Evolutionary conservation across 345 rosid genomes (phyloP).

Genomic region (Brassica napus): DNA sequence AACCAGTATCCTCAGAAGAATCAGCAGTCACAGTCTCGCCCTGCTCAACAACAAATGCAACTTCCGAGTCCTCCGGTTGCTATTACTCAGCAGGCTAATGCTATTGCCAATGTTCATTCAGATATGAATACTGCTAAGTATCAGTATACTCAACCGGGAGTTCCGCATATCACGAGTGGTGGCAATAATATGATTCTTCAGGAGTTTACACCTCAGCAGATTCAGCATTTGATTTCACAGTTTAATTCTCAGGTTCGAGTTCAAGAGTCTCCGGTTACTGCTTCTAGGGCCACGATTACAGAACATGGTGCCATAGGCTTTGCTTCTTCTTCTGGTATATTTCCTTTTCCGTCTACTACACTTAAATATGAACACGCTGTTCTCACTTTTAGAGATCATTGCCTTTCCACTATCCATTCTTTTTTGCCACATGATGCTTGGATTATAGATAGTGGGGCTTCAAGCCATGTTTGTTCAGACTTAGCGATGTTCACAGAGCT

Average conservation of each 20-base stretch:
- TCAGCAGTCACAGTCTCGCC: background rate
- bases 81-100: background rate
- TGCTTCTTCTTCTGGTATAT: background rate
- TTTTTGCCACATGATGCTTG: background rate
- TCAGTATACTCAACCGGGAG: background rate
- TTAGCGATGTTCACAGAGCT: background rate
- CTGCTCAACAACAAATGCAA: no score
- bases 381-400: background rate
- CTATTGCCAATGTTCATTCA: background rate
- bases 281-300: background rate
- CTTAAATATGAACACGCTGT: background rate
- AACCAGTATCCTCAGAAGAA: background rate
- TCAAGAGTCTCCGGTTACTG: background rate
- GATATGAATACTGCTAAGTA: no score
- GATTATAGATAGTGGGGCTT: background rate
- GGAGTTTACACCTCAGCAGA: background rate
- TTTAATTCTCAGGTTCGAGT: background rate
- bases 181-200: background rate
- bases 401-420: background rate
- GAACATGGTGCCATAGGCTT: background rate
- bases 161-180: background rate
- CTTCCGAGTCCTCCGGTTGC: background rate
- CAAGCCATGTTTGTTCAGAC: background rate
- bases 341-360: background rate
- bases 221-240: background rate